Evolutionary conservation across 2,329 filamentous ascomycete genomes (phyloP).

Genomic region (Phaeosphaeria sp.): DNA sequence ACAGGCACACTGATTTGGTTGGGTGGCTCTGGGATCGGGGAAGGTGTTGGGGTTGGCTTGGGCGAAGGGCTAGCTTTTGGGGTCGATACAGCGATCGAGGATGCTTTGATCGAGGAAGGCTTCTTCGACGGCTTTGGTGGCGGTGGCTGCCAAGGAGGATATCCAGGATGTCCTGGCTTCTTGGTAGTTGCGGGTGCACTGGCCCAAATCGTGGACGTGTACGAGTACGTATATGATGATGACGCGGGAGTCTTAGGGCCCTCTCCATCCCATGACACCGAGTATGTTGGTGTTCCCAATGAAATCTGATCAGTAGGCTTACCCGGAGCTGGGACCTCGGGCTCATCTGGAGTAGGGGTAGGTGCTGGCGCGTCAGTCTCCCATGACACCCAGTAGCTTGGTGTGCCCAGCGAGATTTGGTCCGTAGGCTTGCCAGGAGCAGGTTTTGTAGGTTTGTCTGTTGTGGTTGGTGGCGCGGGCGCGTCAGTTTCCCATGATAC

Average conservation of each 20-base stretch:
- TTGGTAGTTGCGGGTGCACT: not conserved
- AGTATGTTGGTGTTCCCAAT: conserved; percentile 12
- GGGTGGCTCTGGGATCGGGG: conserved; percentile 9
- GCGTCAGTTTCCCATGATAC: conserved; percentile 18
- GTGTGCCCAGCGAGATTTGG: conserved; percentile 20
- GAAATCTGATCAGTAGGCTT: conserved; percentile 15
- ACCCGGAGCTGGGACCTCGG: conserved; percentile 12
- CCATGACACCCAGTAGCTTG: conserved; percentile 25
- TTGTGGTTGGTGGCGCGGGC: conserved; percentile 6
- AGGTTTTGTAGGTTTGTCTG: conserved; percentile 10
- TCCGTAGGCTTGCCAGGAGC: conserved; percentile 14
- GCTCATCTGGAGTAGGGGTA: conserved; percentile 8
- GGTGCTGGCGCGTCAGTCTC: conserved; percentile 7
- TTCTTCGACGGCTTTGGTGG: conserved; percentile 4
- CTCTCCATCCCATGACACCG: conserved; percentile 20
- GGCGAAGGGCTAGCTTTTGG: conserved; percentile 1
- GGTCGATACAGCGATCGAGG: not conserved
- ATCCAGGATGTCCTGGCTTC: not conserved
- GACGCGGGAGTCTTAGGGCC: conserved; percentile 4
- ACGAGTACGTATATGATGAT: not conserved
- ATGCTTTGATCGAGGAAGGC: not conserved
- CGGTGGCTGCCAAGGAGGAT: not conserved
- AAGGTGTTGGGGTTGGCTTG: conserved; percentile 7
- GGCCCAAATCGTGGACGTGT: not conserved
- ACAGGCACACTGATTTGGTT: conserved; percentile 11